These are phyloP conservation scores for Centella asiatica DNA, from an alignment of 129 eudicot species.

Conservation along the genomic window DNA sequence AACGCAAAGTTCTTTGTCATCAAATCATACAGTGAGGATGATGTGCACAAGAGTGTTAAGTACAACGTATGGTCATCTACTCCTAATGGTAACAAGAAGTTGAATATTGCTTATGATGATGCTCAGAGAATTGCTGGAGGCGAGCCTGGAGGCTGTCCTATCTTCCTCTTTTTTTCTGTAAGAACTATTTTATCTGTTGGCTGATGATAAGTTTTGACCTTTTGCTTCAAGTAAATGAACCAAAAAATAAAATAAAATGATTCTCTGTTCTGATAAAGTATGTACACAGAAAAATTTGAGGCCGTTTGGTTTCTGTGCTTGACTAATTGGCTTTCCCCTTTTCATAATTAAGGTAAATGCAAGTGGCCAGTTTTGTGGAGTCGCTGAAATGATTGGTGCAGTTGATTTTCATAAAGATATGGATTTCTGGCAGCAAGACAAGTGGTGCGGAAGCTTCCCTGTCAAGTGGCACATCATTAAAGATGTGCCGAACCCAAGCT, in stretches of 20 bases:
- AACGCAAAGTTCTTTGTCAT: conserved; percentile 81
- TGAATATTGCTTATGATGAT: conserved; percentile 72
- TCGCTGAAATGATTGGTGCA: conserved; percentile 89
- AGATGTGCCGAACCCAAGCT: conserved; percentile 83
- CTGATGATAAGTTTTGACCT: background rate
- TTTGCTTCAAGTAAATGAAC: background rate
- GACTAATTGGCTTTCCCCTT: background rate
- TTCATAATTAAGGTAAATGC: conserved; percentile 61
- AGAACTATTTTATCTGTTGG: conserved; percentile 21
- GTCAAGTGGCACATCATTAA: conserved; percentile 94
- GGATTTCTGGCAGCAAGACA: conserved; percentile 99
- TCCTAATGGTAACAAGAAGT: conserved; percentile 88
- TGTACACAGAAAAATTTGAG: too few species aligned
- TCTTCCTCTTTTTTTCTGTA: conserved; percentile 90
- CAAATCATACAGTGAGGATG: conserved; percentile 96
- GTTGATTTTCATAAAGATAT: conserved; percentile 80
- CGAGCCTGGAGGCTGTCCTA: conserved; percentile 63
- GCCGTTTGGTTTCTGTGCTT: background rate
- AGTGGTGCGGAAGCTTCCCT: conserved; percentile 94
- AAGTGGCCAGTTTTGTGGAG: conserved; percentile 95
- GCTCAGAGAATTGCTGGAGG: conserved; percentile 51
- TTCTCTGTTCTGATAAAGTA: too few species aligned
- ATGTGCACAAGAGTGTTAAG: conserved; percentile 93
- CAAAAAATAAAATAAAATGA: too few species aligned
- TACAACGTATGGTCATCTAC: conserved; percentile 94